Evolutionary conservation across 2,329 filamentous ascomycete species (phyloP).

Genomic region (Xylariaceae sp.): DNA sequence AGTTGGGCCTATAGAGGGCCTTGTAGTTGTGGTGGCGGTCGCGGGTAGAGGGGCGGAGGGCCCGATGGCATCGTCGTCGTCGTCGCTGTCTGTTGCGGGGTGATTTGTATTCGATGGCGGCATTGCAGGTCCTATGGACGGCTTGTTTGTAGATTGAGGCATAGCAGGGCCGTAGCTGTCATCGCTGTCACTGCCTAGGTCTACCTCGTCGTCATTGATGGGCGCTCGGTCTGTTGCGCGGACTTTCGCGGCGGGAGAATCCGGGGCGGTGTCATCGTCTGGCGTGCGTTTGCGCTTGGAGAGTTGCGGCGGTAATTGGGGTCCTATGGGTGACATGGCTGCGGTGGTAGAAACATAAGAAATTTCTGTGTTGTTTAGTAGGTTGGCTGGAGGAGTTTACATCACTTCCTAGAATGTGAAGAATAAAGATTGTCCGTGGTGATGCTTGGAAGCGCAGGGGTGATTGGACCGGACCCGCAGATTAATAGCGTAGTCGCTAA

Average conservation of each 20-base stretch:
- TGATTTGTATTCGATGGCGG: constrained; percentile 48
- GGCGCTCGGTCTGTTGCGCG: constrained; percentile 42
- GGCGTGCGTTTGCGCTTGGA: constrained; percentile 63
- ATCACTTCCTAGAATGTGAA: no score
- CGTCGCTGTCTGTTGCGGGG: constrained; percentile 48
- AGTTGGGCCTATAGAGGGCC: constrained; percentile 32
- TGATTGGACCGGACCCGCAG: no score
- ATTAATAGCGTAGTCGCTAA: neutral
- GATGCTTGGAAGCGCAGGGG: neutral
- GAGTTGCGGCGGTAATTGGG: constrained; percentile 69
- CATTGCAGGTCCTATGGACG: constrained; percentile 22
- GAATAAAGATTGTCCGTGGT: no score
- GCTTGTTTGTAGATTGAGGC: constrained; percentile 2
- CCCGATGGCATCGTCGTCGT: constrained; percentile 37
- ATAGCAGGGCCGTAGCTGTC: constrained; percentile 29
- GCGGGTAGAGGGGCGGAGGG: constrained; percentile 21
- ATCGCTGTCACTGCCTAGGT: constrained; percentile 35
- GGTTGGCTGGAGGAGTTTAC: no score
- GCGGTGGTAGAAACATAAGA: neutral
- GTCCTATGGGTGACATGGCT: constrained; percentile 70
- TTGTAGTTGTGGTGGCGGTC: constrained; percentile 13
- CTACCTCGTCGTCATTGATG: constrained; percentile 49
- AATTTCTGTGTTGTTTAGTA: neutral
- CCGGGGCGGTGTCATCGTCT: constrained; percentile 42
- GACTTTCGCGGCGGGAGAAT: constrained; percentile 50